Evolutionary conservation across 768 basidiomycete genomes (phyloP), one percentile per base, ranked within the genome.

Genomic region (Termitomyces sp.): DNA sequence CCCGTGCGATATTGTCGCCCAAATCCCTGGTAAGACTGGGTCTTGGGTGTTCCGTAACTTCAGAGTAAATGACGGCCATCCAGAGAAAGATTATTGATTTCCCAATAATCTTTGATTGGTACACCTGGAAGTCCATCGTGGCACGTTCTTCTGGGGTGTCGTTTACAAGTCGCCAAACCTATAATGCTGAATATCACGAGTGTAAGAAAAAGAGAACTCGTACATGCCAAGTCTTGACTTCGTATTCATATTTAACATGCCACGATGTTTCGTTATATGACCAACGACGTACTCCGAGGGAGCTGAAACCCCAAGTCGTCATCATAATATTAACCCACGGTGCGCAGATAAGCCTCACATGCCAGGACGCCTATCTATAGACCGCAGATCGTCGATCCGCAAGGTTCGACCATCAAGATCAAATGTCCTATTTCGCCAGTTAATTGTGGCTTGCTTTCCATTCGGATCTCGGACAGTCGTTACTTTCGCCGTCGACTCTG

Each of bases 51-150:
- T 56, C 36, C 18, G 52, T 53, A 2, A 49, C 14, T 49, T 62
- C 61, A 24, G 51, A 58, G 28, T 58, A 62, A 6, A 61, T 40
- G 16, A 62, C 36, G 9, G 40, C 58, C 32, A 54, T 40, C 28
- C 56, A 36, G 12, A 62, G 26, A 20, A 62, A 50, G 16, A 62
- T 40, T 16, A 28, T 6, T 6, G 57, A 51, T 3, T 40, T n/a
- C 8, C 61, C 44, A 0, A 48, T 14, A 4, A 58, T 26, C 13
- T 55, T 61, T 10, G 53, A 61, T 6, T 48, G 16, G 24, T 56
- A 61, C 2, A 56, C 45, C 33, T 58, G 55, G 28, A 61, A 61
- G 4, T 52, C 30, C 35, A 46, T 28, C 1, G 53, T 33, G 5
- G 60, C 38, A 0, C 24, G 38, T 18, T 32, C 38, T 30, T 61